Percentiles rank a stretch among this genome's conserved stretches.
Conservation (phyloP, 2,329 filamentous ascomycete genomes). For the Pseudocercospora fijiensis region DNA sequence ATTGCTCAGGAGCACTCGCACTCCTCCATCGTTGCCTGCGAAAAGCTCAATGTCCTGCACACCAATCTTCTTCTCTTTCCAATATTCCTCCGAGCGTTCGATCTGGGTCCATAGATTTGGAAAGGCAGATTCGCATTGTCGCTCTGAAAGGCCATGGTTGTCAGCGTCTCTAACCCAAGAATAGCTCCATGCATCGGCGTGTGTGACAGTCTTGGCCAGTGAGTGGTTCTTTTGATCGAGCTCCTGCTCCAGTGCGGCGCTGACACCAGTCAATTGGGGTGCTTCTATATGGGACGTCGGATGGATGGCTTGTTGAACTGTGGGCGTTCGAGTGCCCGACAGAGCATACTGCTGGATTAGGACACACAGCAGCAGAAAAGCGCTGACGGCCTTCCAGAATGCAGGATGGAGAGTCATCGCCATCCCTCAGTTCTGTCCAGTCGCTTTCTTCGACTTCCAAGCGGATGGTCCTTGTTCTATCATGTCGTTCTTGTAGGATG, state of each 20-base stretch:
- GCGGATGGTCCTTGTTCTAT: background rate
- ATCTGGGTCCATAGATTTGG: constrained; percentile 37
- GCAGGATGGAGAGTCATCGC: constrained; percentile 13
- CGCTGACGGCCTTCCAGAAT: constrained; percentile 25
- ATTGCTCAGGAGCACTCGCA: constrained; percentile 23
- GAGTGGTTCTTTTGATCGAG: background rate
- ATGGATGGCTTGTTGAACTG: background rate
- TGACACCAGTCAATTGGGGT: background rate
- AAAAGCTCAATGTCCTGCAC: constrained; percentile 18
- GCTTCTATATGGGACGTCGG: background rate
- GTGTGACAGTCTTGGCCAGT: background rate
- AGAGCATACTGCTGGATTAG: constrained; percentile 23
- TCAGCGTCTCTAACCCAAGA: constrained; percentile 29
- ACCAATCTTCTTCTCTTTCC: constrained; percentile 16
- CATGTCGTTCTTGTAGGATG: background rate
- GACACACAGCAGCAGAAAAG: constrained; percentile 21
- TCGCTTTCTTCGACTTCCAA: background rate
- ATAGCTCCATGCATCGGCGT: constrained; percentile 22
- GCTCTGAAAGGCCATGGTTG: constrained; percentile 32
- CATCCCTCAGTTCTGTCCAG: background rate
- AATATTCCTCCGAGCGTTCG: constrained; percentile 30
- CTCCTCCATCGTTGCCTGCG: constrained; percentile 43
- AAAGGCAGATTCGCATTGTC: constrained; percentile 37
- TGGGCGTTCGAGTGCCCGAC: background rate
- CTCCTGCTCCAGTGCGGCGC: background rate